phyloP scores from a whole-genome alignment of 805 yeast species.

The Teunomyces pallodes region DNA sequence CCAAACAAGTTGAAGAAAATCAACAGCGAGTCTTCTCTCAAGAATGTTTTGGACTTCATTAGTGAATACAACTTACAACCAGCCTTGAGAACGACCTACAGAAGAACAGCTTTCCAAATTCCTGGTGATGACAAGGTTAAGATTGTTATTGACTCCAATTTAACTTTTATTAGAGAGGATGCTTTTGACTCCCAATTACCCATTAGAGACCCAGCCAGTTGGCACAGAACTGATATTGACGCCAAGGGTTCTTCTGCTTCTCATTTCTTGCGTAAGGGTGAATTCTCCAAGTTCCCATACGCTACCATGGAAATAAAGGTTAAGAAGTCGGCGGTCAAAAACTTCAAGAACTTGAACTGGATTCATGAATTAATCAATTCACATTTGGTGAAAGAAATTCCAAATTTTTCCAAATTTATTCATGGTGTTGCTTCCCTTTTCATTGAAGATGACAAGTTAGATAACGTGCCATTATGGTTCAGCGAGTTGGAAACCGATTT shows the following conservation, averaged over 20 bases:
- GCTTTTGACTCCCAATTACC: slow-evolving; percentile 81
- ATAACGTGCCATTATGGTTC: slow-evolving; percentile 91
- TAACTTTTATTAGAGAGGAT: slow-evolving; percentile 86
- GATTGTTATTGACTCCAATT: slow-evolving; percentile 85
- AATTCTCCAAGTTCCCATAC: slow-evolving; percentile 77
- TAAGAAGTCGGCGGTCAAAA: slow-evolving; percentile 30
- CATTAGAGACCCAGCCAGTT: slow-evolving; percentile 78
- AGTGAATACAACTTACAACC: slow-evolving; percentile 72
- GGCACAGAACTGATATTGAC: slow-evolving; percentile 95
- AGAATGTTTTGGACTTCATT: slow-evolving; percentile 62
- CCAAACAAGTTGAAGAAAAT: slow-evolving; percentile 13
- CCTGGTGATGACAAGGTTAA: slow-evolving; percentile 96
- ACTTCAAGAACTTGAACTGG: slow-evolving; percentile 63
- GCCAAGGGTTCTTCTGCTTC: slow-evolving; percentile 67
- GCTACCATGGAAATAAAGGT: slow-evolving; percentile 85
- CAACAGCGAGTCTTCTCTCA: slow-evolving; percentile 26
- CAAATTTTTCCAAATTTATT: slow-evolving; percentile 86
- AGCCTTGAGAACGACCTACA: slow-evolving; percentile 78
- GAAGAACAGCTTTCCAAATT: slow-evolving; percentile 94
- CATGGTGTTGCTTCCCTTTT: slow-evolving; percentile 90
- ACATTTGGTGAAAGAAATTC: slow-evolving; percentile 88
- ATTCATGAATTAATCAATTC: slow-evolving; percentile 79
- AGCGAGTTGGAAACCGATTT: slow-evolving; percentile 68
- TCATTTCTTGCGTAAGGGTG: slow-evolving; percentile 79
- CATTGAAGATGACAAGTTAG: slow-evolving; percentile 87